A percentile compares a stretch with the other conserved stretches of the same genome.
Conservation (phyloP, 2,329 filamentous ascomycete genomes). For the Aspergillus phoenicis region DNA sequence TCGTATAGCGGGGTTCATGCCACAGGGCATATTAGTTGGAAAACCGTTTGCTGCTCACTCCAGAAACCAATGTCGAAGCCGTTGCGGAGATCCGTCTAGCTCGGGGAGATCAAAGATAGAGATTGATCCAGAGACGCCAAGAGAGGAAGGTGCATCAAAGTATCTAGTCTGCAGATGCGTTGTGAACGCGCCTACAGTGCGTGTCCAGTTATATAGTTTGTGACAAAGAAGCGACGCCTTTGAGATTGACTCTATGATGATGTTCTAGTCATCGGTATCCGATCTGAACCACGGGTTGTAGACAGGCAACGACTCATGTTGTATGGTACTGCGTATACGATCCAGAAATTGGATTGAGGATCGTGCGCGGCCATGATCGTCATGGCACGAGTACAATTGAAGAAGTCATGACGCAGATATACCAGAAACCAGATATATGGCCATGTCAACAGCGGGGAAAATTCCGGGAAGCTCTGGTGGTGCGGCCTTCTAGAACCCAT, state of each 20-base stretch:
- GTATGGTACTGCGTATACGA: constrained; percentile 6
- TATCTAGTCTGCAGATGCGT: not conserved
- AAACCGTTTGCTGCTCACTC: not conserved
- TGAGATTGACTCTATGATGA: not conserved
- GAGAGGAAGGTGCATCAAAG: not conserved
- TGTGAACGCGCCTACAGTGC: not conserved
- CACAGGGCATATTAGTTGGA: constrained; percentile 7
- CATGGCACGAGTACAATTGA: not conserved
- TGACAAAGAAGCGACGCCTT: not conserved
- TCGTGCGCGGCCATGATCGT: not conserved
- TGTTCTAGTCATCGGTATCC: constrained; percentile 3
- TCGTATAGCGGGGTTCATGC: not conserved
- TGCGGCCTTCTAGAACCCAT: not conserved
- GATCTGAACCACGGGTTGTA: constrained; percentile 13
- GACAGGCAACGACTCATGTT: not conserved
- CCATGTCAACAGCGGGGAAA: not conserved
- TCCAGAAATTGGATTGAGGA: not conserved
- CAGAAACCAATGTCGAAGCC: no score
- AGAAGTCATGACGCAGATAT: not conserved
- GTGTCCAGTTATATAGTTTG: not conserved
- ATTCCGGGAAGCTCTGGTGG: not conserved
- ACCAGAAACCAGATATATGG: not conserved
- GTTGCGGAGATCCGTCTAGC: not conserved
- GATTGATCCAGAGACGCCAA: not conserved
- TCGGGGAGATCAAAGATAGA: not conserved